Conservation (phyloP, 495 filamentous ascomycete species). For the Aspergillus funiculosus region DNA sequence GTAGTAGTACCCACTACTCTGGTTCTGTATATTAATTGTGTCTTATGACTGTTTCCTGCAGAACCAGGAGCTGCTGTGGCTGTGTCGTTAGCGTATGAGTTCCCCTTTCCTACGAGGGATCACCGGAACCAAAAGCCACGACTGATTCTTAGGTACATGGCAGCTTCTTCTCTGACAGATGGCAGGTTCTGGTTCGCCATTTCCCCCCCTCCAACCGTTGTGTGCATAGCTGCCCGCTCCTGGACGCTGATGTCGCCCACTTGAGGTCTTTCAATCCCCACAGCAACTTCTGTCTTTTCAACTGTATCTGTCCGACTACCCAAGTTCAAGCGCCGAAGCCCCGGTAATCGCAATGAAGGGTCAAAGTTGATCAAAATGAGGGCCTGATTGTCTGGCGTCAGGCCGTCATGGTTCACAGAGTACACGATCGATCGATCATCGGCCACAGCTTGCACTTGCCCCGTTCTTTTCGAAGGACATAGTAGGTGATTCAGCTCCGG, state of each 20-base stretch:
- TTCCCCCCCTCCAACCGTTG: slow-evolving; percentile 7
- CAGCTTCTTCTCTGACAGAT: slow-evolving; percentile 28
- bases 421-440: slow-evolving; percentile 57
- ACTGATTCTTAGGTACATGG: slow-evolving; percentile 32
- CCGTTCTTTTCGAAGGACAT: slow-evolving; percentile 47
- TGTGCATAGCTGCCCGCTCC: slow-evolving; percentile 12
- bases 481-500: slow-evolving; percentile 48
- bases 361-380: slow-evolving; percentile 63
- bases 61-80: slow-evolving; percentile 1
- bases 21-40: not conserved
- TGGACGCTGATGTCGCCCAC: slow-evolving; percentile 16
- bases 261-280: slow-evolving; percentile 18
- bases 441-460: slow-evolving; percentile 46
- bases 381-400: slow-evolving; percentile 34
- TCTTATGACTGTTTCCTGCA: not conserved
- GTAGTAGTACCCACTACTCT: no score
- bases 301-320: not conserved
- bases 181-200: slow-evolving; percentile 18
- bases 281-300: slow-evolving; percentile 3
- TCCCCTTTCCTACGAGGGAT: not conserved
- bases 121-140: slow-evolving; percentile 39
- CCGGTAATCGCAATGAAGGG: slow-evolving; percentile 42
- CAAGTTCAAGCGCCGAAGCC: slow-evolving; percentile 18
- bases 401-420: slow-evolving; percentile 49
- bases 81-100: not conserved